Conservation (phyloP, 305 asterid species). For the Fraxinus nigra region DNA sequence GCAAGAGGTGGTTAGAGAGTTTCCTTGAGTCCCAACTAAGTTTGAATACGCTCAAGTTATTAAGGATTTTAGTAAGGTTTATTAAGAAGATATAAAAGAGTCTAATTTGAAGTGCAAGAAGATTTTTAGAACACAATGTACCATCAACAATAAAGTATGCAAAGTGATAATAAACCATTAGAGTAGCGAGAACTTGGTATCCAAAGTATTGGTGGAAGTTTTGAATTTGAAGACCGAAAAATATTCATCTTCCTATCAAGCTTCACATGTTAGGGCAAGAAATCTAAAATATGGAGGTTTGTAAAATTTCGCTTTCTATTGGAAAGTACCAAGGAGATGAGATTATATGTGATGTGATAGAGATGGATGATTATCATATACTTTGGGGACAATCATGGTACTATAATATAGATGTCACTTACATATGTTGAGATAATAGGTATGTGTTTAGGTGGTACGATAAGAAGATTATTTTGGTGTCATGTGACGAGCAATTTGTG, state of each 20-base stretch:
- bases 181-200: neutral
- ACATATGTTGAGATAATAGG: neutral
- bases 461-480: neutral
- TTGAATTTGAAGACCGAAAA: neutral
- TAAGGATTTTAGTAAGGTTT: neutral
- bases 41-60: neutral
- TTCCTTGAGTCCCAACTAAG: too few relatives aligned
- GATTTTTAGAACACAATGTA: too few relatives aligned
- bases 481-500: neutral
- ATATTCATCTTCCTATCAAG: neutral
- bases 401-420: neutral
- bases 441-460: neutral
- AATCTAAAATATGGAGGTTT: neutral
- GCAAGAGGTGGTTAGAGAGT: too few relatives aligned
- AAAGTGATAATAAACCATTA: too few relatives aligned
- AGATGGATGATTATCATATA: neutral
- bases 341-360: neutral
- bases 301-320: neutral
- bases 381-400: neutral
- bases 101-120: too few relatives aligned
- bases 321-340: neutral
- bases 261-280: neutral
- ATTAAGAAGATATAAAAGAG: too few relatives aligned
- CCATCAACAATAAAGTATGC: neutral
- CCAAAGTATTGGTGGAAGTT: neutral